Evolutionary conservation across 2,329 filamentous ascomycete genomes (phyloP).

Genomic region (Lasiodiplodia citricola): DNA sequence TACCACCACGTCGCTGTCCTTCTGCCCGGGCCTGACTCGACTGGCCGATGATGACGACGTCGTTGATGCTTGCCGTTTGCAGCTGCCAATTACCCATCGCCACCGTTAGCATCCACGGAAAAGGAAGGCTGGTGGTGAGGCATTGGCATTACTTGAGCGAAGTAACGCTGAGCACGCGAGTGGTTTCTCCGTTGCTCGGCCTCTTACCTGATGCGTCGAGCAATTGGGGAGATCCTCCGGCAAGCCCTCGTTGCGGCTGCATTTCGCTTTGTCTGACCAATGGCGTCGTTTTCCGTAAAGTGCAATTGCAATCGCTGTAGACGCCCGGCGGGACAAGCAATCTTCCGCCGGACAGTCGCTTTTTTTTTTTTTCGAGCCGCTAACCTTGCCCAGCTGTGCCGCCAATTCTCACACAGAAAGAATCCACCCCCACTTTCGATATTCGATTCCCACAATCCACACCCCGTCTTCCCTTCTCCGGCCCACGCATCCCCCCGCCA

Average conservation of each 20-base stretch:
- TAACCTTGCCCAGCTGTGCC: background rate
- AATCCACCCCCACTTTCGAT: background rate
- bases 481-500: background rate
- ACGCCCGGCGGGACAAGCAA: background rate
- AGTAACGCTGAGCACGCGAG: background rate
- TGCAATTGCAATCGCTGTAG: background rate
- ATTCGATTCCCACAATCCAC: background rate
- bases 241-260: background rate
- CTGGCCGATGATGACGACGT: background rate
- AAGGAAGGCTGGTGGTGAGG: background rate
- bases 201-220: background rate
- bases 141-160: background rate
- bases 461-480: background rate
- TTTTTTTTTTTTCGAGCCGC: background rate
- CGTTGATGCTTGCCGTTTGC: background rate
- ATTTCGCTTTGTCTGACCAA: background rate
- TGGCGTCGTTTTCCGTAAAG: background rate
- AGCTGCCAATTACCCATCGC: background rate
- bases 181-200: background rate
- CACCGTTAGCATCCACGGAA: background rate
- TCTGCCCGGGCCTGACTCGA: background rate
- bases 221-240: background rate
- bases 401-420: background rate
- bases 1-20: slow-evolving; percentile 5
- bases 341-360: background rate